These are phyloP conservation scores for Dryadomyces quercus-mongolicae DNA, from an alignment of 2,329 filamentous ascomycete species.

Conservation along the genomic window DNA sequence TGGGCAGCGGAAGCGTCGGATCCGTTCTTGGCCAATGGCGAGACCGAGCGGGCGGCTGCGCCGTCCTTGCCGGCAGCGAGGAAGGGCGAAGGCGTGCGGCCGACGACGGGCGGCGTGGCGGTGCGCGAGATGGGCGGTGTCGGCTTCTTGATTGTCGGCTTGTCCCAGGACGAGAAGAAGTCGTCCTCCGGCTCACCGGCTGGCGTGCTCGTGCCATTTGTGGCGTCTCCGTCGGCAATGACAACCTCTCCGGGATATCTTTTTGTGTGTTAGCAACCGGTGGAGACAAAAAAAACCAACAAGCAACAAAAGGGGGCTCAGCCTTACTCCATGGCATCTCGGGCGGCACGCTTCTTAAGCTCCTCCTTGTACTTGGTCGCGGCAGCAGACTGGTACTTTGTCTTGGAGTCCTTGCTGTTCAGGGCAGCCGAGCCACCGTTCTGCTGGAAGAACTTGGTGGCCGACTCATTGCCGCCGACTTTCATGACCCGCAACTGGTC, in stretches of 20 bases:
- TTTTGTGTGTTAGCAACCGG: slow-evolving; percentile 7
- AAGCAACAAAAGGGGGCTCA: not conserved
- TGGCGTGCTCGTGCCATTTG: slow-evolving; percentile 62
- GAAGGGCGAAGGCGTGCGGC: slow-evolving; percentile 82
- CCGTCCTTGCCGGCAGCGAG: slow-evolving; percentile 62
- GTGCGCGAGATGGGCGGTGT: slow-evolving; percentile 88
- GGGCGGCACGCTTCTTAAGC: slow-evolving; percentile 70
- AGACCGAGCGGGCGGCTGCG: slow-evolving; percentile 62
- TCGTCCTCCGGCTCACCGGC: slow-evolving; percentile 75
- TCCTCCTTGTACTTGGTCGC: slow-evolving; percentile 98
- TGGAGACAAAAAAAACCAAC: not conserved
- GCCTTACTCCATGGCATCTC: slow-evolving; percentile 73
- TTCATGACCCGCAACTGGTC: slow-evolving; percentile 96
- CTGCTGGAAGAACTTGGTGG: slow-evolving; percentile 95
- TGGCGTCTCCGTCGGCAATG: slow-evolving; percentile 57
- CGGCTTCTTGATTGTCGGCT: slow-evolving; percentile 90
- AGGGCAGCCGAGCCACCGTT: slow-evolving; percentile 90
- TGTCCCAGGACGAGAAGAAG: slow-evolving; percentile 99
- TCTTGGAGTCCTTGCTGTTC: slow-evolving; percentile 91
- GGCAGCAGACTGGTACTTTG: slow-evolving; percentile 89
- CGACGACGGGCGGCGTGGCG: slow-evolving; percentile 68
- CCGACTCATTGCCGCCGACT: slow-evolving; percentile 94
- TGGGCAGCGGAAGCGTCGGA: slow-evolving; percentile 34
- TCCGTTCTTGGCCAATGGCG: slow-evolving; percentile 54
- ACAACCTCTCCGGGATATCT: slow-evolving; percentile 80